Evolutionary conservation across 2,329 filamentous ascomycete genomes (phyloP), one percentile per base, ranked within the genome.

Genomic region (Aspergillus pseudoviridinutans): DNA sequence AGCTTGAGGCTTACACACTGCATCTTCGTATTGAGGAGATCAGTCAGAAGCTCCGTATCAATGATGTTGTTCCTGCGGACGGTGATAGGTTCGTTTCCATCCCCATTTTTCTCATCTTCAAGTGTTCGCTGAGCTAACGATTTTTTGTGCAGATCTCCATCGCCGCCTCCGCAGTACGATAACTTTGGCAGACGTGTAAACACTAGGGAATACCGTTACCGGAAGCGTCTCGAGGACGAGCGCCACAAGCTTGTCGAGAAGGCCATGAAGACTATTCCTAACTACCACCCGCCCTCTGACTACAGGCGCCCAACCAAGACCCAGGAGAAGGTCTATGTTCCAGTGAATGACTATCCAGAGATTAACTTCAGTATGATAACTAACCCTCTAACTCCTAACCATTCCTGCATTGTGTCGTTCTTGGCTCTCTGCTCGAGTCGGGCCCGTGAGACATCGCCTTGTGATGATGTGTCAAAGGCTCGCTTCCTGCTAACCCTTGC

Each of bases 351-450:
- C 80, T 99, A 99, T 78, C 94, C 94, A 84, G 94, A 99, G 80
- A 97, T 99, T 88, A 99, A 99, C 89, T 99, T 99, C 91, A 99
- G 94, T 99, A 97, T 93, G 93, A 93, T 94, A 92, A 88, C 92
- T 96, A 96, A 96, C 91, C 92, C 91, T 92, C 87, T 87, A 88
- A 90, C 87, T 83, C 84, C 87, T 89, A 88, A 89, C 78, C 73
- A 76, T 79, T 74, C 69, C 65, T 74, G 70, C 66, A 60, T 70
- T 66, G 68, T 74, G 71, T 76, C 71, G 74, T 72, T 64, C 63
- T 68, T 71, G 68, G 65, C 63, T 69, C 61, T 66, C 58, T 79
- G 74, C 76, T 79, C 74, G 71, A 74, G 73, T 75, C 71, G 73
- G 69, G 73, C 71, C 68, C 66, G 64, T 64, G 65, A 70, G 68